phyloP scores from a whole-genome alignment of 2,329 filamentous ascomycete species.

The Coniella vitis region DNA sequence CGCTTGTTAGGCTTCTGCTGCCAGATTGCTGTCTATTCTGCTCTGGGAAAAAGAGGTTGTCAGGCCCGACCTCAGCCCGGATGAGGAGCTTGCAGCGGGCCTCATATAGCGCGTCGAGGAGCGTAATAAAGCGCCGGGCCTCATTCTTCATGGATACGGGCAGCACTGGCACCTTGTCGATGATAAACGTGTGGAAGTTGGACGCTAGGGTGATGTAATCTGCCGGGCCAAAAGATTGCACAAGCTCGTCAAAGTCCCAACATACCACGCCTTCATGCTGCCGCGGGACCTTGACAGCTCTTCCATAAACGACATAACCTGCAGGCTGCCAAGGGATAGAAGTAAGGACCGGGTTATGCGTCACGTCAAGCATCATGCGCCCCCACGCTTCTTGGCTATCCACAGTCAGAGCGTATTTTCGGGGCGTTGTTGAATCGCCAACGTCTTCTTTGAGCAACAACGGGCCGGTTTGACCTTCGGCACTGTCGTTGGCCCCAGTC shows the following conservation, averaged over 20 bases:
- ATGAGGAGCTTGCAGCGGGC: constrained; percentile 71
- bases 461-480: neutral
- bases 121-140: constrained; percentile 70
- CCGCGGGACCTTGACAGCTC: constrained; percentile 51
- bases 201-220: constrained; percentile 80
- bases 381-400: constrained; percentile 25
- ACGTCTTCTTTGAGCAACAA: constrained; percentile 8
- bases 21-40: constrained; percentile 20
- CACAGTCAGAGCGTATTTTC: constrained; percentile 21
- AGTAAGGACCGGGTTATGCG: constrained; percentile 8
- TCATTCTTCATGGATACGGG: constrained; percentile 69
- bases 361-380: constrained; percentile 12
- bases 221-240: constrained; percentile 64
- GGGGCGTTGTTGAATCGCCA: constrained; percentile 18
- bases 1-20: neutral
- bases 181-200: constrained; percentile 69
- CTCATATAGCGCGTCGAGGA: constrained; percentile 76
- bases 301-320: constrained; percentile 53
- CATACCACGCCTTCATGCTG: constrained; percentile 51
- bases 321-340: constrained; percentile 34
- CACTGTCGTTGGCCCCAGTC: neutral
- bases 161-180: constrained; percentile 63
- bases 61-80: constrained; percentile 59
- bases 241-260: constrained; percentile 65
- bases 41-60: constrained; percentile 73